Evolutionary conservation across 371 early-diverging fungal species (phyloP), one percentile per base, ranked within the genome.

Genomic region (Mortierella sp.): DNA sequence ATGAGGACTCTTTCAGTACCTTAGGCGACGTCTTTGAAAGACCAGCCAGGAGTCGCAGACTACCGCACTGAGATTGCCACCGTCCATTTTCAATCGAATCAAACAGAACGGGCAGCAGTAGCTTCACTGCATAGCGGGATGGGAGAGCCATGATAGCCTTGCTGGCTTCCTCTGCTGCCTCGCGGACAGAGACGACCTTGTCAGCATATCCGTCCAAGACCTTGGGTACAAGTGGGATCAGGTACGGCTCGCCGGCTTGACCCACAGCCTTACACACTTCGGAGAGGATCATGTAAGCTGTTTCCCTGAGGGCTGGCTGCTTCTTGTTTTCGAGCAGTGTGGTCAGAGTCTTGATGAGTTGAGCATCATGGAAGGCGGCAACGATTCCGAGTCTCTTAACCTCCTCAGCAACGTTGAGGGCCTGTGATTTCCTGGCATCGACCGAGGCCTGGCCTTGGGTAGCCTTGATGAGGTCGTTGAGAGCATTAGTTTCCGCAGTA

Each of bases 1-100:
- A 37, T 37, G 44, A 37, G 24, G 15, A 0, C 21, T 54, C 14
- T 14, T 19, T 48, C 17, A 4, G 41, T 60, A 67, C 85, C 41
- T 67, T 71, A 34, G 78, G 80, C 5, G 80, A 76, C n/a, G 69
- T 50, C 46, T 70, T 67, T 21, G 84, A 82, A 24, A 86, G 73
- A 15, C 72, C 73, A 3, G 69, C 63, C 15, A 89, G 58, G 21
- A 83, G 51, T 26, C 83, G 68, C 37, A 87, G 72, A 55, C 83
- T 80, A 28, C 79, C 87, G 23, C 78, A 79, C 60, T 84, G 81
- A 15, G 86, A 83, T 61, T 89, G 89, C 89, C 89, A 89, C 57
- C 84, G 85, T 41, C 81, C 83, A 73, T 84, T 80, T 59, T 72
- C 81, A 63, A 83, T 81, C 34, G 82, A 80, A 15, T 85, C 82